Percentiles rank a stretch among this genome's conserved stretches.
These are phyloP conservation scores for Fusarium napiforme DNA, from an alignment of 2,329 filamentous ascomycete species.

Conservation along the genomic window DNA sequence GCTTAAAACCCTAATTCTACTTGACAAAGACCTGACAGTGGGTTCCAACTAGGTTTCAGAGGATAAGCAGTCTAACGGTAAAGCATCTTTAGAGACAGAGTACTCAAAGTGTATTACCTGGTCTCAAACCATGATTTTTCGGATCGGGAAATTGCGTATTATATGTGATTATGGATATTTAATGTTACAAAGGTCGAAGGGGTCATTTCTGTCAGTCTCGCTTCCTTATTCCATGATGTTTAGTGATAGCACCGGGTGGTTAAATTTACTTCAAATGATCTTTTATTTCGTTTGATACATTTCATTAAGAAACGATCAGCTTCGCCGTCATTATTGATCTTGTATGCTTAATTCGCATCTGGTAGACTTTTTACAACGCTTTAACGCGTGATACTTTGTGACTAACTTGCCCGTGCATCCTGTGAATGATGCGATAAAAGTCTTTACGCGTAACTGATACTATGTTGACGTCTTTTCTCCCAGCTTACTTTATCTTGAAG, in stretches of 20 bases:
- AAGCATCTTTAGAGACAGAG: background rate
- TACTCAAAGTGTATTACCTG: background rate
- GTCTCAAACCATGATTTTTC: background rate
- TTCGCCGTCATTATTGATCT: too few relatives aligned
- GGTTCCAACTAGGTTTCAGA: background rate
- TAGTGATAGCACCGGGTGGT: rapidly evolving
- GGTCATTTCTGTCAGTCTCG: too few relatives aligned
- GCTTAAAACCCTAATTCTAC: background rate
- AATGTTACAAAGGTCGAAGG: background rate
- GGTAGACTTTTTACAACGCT: background rate
- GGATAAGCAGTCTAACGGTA: too few relatives aligned
- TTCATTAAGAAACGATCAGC: background rate
- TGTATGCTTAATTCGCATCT: rapidly evolving
- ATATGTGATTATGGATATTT: background rate
- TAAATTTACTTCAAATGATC: background rate
- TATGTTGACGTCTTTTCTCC: rapidly evolving
- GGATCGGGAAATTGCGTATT: background rate
- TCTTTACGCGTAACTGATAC: rapidly evolving
- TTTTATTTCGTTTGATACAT: background rate
- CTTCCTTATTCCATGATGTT: too few relatives aligned
- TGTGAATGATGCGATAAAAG: background rate
- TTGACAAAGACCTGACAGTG: background rate
- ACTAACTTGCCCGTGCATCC: background rate
- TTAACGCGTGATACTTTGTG: background rate
- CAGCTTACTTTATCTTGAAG: too few relatives aligned